Evolutionary conservation across 176 grass and related monocot genomes (phyloP).

Genomic region (Triticum urartu): DNA sequence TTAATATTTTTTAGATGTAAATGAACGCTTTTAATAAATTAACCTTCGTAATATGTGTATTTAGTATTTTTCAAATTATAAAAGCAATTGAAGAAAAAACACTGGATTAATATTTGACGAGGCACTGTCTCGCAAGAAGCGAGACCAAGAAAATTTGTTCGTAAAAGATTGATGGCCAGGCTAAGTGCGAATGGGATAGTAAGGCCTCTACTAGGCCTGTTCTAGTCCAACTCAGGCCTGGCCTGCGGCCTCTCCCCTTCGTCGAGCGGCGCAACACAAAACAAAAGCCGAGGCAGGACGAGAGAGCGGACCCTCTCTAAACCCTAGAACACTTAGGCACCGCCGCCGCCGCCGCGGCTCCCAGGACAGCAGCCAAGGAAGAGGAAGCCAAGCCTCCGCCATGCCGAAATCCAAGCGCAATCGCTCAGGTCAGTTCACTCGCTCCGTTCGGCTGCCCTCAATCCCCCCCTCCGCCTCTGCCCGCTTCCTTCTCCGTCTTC

Average conservation of each 20-base stretch:
- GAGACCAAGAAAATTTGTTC: too few species aligned
- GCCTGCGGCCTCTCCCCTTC: not conserved
- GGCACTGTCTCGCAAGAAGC: too few species aligned
- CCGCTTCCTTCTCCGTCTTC: not conserved
- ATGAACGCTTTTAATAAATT: too few species aligned
- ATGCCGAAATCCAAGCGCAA: conserved; percentile 28
- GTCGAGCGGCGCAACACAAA: not conserved
- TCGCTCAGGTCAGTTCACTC: not conserved
- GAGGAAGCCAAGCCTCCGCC: not conserved
- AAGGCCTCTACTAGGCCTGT: not conserved
- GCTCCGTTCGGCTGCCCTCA: not conserved
- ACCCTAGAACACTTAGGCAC: conserved; percentile 23
- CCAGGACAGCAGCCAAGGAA: not conserved
- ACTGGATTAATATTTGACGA: too few species aligned
- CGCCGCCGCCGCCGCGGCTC: conserved; percentile 5
- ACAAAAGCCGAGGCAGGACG: not conserved
- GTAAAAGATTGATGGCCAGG: not conserved
- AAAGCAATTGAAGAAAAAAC: too few species aligned
- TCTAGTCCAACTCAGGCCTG: not conserved
- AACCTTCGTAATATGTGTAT: too few species aligned
- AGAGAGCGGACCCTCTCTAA: not conserved
- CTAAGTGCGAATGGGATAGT: not conserved
- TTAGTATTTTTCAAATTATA: too few species aligned
- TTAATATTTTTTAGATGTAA: too few species aligned
- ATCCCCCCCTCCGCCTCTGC: not conserved